These are phyloP conservation scores for Xylariaceae sp. DNA, from an alignment of 2,329 filamentous ascomycete genomes.

Conservation along the genomic window DNA sequence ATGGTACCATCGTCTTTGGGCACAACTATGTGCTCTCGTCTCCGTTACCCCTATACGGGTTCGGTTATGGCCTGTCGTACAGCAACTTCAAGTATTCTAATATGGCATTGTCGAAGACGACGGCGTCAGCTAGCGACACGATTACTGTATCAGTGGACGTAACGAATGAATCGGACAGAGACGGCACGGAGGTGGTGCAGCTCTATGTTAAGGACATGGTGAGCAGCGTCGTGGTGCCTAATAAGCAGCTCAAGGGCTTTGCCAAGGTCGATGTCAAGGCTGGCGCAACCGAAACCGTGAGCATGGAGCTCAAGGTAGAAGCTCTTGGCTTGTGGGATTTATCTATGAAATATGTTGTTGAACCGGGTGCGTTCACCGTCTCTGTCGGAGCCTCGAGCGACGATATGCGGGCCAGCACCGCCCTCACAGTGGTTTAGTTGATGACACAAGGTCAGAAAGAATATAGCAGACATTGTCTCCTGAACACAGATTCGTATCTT, in stretches of 20 bases:
- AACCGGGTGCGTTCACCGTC: slow-evolving; percentile 62
- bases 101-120: slow-evolving; percentile 45
- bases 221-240: slow-evolving; percentile 58
- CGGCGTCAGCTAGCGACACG: slow-evolving; percentile 44
- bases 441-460: neutral
- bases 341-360: slow-evolving; percentile 66
- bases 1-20: slow-evolving; percentile 60
- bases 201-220: slow-evolving; percentile 61
- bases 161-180: slow-evolving; percentile 52
- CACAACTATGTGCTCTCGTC: slow-evolving; percentile 59
- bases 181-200: slow-evolving; percentile 64
- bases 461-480: too few species aligned
- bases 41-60: slow-evolving; percentile 56
- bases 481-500: too few species aligned
- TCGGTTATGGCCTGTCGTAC: slow-evolving; percentile 64
- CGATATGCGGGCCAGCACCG: slow-evolving; percentile 52
- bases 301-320: slow-evolving; percentile 43
- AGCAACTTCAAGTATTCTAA: slow-evolving; percentile 57
- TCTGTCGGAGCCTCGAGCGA: slow-evolving; percentile 56
- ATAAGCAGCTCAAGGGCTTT: slow-evolving; percentile 61
- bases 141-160: slow-evolving; percentile 57
- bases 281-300: slow-evolving; percentile 51
- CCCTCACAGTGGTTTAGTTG: slow-evolving; percentile 43
- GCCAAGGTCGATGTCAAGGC: slow-evolving; percentile 58
- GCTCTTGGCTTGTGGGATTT: slow-evolving; percentile 53